A percentile compares a stretch with the other conserved stretches of the same genome.
Conservation (phyloP, 352 stramenopile genomes). For the Globisporangium emineosum region DNA sequence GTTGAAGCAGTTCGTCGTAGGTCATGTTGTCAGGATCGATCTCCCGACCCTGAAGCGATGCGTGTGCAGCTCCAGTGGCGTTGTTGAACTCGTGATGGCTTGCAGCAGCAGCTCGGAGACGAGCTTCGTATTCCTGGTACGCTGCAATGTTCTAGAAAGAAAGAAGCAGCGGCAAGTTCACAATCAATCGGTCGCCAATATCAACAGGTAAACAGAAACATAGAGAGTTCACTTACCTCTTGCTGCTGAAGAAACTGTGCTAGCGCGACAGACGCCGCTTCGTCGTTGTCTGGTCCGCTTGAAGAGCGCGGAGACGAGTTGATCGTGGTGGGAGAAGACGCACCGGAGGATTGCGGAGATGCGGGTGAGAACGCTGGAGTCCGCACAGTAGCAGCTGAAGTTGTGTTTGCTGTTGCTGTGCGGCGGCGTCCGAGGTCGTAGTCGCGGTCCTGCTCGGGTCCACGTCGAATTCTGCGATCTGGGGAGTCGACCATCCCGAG, state of each 20-base stretch:
- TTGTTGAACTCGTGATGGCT: constrained; percentile 13
- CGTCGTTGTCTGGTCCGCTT: constrained; percentile 27
- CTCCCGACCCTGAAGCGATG: constrained; percentile 12
- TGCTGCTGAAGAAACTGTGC: constrained; percentile 68
- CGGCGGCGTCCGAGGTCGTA: constrained; percentile 13
- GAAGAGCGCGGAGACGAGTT: constrained; percentile 18
- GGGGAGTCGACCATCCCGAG: constrained; percentile 11
- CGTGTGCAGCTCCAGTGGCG: background rate
- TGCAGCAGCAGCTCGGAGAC: constrained; percentile 18
- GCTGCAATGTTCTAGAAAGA: constrained; percentile 58
- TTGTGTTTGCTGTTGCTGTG: background rate
- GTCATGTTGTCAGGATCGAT: constrained; percentile 82
- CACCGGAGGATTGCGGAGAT: constrained; percentile 17
- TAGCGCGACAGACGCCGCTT: constrained; percentile 65
- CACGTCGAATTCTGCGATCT: constrained; percentile 17
- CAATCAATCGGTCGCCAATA: background rate
- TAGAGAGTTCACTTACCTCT: constrained; percentile 34
- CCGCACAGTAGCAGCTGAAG: background rate
- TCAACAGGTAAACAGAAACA: background rate
- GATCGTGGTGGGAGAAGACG: constrained; percentile 21
- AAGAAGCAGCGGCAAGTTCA: background rate
- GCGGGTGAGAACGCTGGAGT: background rate
- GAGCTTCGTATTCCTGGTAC: constrained; percentile 56
- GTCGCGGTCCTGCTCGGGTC: constrained; percentile 16
- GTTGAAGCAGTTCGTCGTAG: constrained; percentile 71